phyloP scores from a whole-genome alignment of 208 protist genomes.

The Porcisia hertigi region DNA sequence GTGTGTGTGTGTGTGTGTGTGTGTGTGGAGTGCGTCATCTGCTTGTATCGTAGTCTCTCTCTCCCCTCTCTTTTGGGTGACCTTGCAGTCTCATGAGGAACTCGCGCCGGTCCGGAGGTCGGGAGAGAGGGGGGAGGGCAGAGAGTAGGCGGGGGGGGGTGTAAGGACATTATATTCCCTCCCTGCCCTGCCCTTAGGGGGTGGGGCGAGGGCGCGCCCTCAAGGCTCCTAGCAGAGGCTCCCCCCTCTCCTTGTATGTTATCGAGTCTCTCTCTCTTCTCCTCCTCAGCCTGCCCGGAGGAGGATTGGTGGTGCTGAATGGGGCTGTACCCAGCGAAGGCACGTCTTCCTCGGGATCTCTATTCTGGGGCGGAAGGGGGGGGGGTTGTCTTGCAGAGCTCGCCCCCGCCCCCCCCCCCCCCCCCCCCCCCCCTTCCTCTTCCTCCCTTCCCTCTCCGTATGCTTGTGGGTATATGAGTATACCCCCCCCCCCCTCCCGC shows the following conservation, averaged over 20 bases:
- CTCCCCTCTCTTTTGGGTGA: background rate
- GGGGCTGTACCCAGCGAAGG: background rate
- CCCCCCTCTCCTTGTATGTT: too few species aligned
- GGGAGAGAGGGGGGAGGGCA: too few species aligned
- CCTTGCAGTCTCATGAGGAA: background rate
- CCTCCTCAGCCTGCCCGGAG: background rate
- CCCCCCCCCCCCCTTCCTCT: background rate
- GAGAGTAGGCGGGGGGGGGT: too few species aligned
- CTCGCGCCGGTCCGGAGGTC: background rate
- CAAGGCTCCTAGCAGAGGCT: too few species aligned
- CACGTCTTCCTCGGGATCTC: background rate
- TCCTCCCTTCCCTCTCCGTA: background rate
- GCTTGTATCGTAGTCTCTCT: conserved; percentile 5
- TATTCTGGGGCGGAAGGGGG: background rate
- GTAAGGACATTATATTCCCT: too few species aligned
- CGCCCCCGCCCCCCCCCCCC: background rate
- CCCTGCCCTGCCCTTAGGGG: too few species aligned
- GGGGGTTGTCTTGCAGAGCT: too few species aligned
- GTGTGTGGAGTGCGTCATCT: background rate
- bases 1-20: conserved; percentile 1
- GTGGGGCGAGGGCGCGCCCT: too few species aligned
- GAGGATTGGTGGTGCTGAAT: background rate
- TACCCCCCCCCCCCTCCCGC: background rate
- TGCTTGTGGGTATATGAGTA: background rate
- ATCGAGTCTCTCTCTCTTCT: background rate